These are phyloP conservation scores for Sphagnurus paluster DNA, from an alignment of 1,284 basidiomycete genomes.

Conservation along the genomic window DNA sequence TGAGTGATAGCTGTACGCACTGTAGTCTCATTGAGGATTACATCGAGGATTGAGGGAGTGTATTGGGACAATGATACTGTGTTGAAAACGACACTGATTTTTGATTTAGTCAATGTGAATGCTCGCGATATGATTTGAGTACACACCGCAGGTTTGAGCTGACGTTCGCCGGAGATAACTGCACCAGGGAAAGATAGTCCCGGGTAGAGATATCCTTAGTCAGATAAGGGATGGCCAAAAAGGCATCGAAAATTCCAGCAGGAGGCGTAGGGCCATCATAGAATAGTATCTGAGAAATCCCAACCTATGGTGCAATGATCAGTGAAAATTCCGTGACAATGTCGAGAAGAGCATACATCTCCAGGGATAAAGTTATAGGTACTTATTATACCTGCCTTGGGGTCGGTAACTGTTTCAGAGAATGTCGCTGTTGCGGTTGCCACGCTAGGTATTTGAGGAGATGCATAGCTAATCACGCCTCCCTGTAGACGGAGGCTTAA, in stretches of 20 bases:
- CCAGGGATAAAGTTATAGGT: constrained; percentile 50
- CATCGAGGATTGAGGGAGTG: constrained; percentile 41
- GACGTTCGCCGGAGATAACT: constrained; percentile 38
- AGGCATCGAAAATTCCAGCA: constrained; percentile 48
- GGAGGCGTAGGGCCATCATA: constrained; percentile 54
- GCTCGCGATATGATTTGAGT: neutral
- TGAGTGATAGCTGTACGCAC: constrained; percentile 30
- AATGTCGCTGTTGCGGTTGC: constrained; percentile 52
- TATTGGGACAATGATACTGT: constrained; percentile 46
- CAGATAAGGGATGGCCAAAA: constrained; percentile 39
- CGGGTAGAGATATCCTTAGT: constrained; percentile 40
- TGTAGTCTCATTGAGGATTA: constrained; percentile 49
- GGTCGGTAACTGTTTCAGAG: constrained; percentile 46
- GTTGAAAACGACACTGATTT: constrained; percentile 44
- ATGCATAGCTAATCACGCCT: constrained; percentile 47
- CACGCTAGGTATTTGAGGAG: constrained; percentile 36
- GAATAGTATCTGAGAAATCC: constrained; percentile 41
- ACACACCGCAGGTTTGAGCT: constrained; percentile 43
- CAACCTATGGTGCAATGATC: constrained; percentile 28
- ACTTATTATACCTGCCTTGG: constrained; percentile 60
- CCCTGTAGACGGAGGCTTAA: constrained; percentile 39
- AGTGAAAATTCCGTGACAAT: neutral
- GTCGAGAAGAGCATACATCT: constrained; percentile 32
- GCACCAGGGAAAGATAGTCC: constrained; percentile 42
- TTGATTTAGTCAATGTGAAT: neutral